Evolutionary conservation across 2,329 filamentous ascomycete genomes (phyloP), one percentile per base, ranked within the genome.

Genomic region (Fusarium bactridioides): DNA sequence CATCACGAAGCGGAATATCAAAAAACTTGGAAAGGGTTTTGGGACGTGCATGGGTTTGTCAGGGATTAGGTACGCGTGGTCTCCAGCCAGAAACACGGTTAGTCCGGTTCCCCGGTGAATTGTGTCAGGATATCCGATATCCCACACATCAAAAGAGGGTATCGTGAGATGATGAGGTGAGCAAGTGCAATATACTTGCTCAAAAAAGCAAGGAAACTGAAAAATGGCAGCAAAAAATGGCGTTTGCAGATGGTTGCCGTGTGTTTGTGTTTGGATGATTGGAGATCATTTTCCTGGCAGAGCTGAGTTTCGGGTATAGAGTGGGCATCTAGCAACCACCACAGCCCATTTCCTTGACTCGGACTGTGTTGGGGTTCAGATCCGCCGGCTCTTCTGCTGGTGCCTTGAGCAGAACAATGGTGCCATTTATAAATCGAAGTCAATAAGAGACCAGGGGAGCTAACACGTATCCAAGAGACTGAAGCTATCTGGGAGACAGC

Each of bases 391-490:
- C 33, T n/a, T 27, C 38, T 59, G 27, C 23, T 43, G 19, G 51
- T 57, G n/a, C n/a, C 25, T 65, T 67, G 50, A 61, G 58, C 60
- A 67, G 64, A 66, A 69, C 61, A 70, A 68, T 67, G 48, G 62
- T 57, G 54, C 62, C 59, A 65, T 54, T 58, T 25, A 21, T 12
- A 18, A 29, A 15, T n/a, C 16, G 25, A 33, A 21, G 16, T 23
- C 41, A 50, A 23, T 29, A n/a, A 35, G 41, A 13, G 23, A 29
- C 37, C 31, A 27, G 19, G 33, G 21, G 19, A 48, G 8, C 18
- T 16, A 19, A 19, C 19, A 11, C 23, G 18, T 23, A n/a, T 29
- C 19, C 41, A 37, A 37, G 23, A 13, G 13, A 57, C 21, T 10
- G 31, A 27, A 48, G 40, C 19, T 18, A 35, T 48, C 29, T 38